Conservation (phyloP, 2,329 filamentous ascomycete species). For the Aaosphaeria arxii region DNA sequence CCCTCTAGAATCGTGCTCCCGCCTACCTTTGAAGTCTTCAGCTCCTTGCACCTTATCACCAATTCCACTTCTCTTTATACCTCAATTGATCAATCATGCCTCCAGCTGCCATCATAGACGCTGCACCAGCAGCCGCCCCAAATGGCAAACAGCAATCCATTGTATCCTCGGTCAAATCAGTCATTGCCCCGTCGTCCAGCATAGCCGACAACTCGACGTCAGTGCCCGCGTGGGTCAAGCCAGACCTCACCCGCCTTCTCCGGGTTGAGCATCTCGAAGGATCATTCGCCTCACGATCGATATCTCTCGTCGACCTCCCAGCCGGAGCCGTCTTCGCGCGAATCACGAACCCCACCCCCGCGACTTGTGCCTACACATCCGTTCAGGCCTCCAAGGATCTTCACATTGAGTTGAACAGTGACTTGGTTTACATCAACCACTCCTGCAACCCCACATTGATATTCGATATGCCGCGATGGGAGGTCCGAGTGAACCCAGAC, state of each 20-base stretch:
- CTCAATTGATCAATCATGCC: constrained; percentile 16
- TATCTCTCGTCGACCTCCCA: constrained; percentile 50
- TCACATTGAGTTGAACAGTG: constrained; percentile 57
- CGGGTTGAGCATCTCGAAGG: constrained; percentile 37
- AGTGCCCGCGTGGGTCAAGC: constrained; percentile 34
- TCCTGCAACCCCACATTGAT: constrained; percentile 52
- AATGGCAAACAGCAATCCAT: constrained; percentile 14
- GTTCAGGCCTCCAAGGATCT: constrained; percentile 49
- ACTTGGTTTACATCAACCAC: constrained; percentile 58
- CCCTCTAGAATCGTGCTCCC: too few relatives aligned
- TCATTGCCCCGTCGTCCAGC: constrained; percentile 3
- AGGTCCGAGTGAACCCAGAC: constrained; percentile 54
- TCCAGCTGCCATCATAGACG: constrained; percentile 22
- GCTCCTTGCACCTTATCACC: too few relatives aligned
- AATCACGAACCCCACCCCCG: constrained; percentile 47
- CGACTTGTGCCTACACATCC: constrained; percentile 48
- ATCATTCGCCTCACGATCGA: constrained; percentile 43
- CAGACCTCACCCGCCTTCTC: constrained; percentile 38
- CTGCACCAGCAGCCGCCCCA: constrained; percentile 10
- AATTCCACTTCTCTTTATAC: too few relatives aligned
- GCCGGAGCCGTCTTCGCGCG: constrained; percentile 50
- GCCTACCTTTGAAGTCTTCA: too few relatives aligned
- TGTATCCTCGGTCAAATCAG: constrained; percentile 15
- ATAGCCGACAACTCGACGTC: not conserved
- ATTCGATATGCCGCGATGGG: constrained; percentile 50